Evolutionary conservation across 2,329 filamentous ascomycete genomes (phyloP), one percentile per base, ranked within the genome.

Genomic region (Akanthomyces muscarius): DNA sequence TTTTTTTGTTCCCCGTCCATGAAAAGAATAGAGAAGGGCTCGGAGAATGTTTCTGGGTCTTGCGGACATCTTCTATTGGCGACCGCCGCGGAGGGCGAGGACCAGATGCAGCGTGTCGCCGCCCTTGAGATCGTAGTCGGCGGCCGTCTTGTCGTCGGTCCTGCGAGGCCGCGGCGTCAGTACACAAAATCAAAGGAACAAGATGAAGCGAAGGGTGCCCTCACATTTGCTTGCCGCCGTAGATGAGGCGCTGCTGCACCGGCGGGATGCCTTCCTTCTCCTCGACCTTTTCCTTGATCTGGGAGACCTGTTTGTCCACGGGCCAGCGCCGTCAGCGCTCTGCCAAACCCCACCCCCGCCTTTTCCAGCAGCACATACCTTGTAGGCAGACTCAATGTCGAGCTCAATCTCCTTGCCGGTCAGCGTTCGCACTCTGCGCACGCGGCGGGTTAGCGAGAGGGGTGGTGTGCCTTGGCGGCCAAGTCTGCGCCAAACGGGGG

Each of bases 341-440:
- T 36, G 5, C 33, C 10, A 36, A 36, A 10, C 33, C 33, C 33
- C 7, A 4, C 28, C 28, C 28, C 28, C 4, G 28, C 28, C 28
- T 30, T 30, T 30, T 30, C 28, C 4, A 30, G 6, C 28, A 30
- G 28, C 6, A 59, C 73, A 70, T 78, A 96, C 93, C 85, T 93
- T 97, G 84, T 96, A 96, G 73, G 92, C 89, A 60, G 87, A 83
- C 82, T 98, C 95, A 75, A 99, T 96, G 74, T 98, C 93, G 71
- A 99, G 87, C 83, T 98, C 94, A 76, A 98, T 98, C 81, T 99
- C 92, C 83, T 98, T 98, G 74, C 95, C 95, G 67, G 95, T 98
- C 68, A 99, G 88, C 66, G 95, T 99, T 75, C 95, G 90, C 75
- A 99, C 94, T 84, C 94, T 99, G 70, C 33, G 13, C 8, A 25